A percentile compares a stretch with the other conserved stretches of the same genome.
These are phyloP conservation scores for Saccharomycopsis microspora DNA, from an alignment of 805 yeast genomes.

Conservation along the genomic window DNA sequence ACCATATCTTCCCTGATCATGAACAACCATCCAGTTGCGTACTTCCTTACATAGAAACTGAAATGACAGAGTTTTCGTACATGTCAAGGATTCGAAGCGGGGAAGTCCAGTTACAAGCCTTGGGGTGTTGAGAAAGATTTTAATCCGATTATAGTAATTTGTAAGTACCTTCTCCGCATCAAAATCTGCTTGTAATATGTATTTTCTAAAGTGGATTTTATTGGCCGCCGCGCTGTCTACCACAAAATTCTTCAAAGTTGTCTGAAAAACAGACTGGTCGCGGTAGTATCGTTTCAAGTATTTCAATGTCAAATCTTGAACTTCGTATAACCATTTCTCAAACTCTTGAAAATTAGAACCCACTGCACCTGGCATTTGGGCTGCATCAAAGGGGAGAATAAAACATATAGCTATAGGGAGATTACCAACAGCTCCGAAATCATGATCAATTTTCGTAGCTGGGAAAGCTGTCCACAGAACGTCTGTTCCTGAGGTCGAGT, in stretches of 20 bases:
- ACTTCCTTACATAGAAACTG: slow-evolving; percentile 12
- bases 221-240: slow-evolving; percentile 9
- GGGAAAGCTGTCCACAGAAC: slow-evolving; percentile 10
- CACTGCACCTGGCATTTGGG: slow-evolving; percentile 9
- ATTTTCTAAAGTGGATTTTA: slow-evolving; percentile 12
- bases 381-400: slow-evolving; percentile 9
- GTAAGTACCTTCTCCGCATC: slow-evolving; percentile 10
- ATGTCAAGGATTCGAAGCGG: neutral
- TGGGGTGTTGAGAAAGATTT: slow-evolving; percentile 16
- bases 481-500: neutral
- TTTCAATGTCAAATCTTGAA: slow-evolving; percentile 15
- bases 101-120: slow-evolving; percentile 13
- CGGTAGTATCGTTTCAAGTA: slow-evolving; percentile 12
- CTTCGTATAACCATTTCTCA: slow-evolving; percentile 16
- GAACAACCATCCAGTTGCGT: slow-evolving; percentile 15
- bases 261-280: neutral
- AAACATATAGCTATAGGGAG: slow-evolving; percentile 15
- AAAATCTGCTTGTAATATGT: slow-evolving; percentile 9
- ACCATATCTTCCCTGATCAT: slow-evolving; percentile 6
- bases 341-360: slow-evolving; percentile 15
- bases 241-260: neutral
- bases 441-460: slow-evolving; percentile 14
- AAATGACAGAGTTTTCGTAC: neutral
- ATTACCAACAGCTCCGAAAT: slow-evolving; percentile 14
- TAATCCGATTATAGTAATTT: slow-evolving; percentile 12